phyloP scores from a whole-genome alignment of 2,329 filamentous ascomycete genomes.

The Fragosphaeria purpurea region DNA sequence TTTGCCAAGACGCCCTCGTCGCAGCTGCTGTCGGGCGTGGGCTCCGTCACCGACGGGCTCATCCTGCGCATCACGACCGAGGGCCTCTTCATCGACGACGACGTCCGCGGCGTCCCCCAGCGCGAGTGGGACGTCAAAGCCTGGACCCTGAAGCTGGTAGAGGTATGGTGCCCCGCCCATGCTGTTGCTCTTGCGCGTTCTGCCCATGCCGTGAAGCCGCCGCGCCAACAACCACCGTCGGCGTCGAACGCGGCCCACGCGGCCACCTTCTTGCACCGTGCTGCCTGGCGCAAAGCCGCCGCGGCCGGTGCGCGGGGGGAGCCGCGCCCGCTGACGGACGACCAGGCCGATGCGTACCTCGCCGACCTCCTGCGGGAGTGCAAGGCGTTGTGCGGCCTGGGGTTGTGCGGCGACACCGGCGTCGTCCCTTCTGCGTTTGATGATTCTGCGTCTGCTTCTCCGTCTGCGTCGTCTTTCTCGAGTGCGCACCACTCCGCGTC shows the following conservation, averaged over 20 bases:
- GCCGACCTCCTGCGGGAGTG: slow-evolving; percentile 53
- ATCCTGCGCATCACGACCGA: slow-evolving; percentile 88
- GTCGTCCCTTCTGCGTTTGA: slow-evolving; percentile 16
- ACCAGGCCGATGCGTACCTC: slow-evolving; percentile 58
- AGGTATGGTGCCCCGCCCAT: slow-evolving; percentile 71
- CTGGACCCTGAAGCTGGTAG: slow-evolving; percentile 88
- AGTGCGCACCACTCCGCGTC: slow-evolving; percentile 13
- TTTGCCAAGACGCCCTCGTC: slow-evolving; percentile 85
- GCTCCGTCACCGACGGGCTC: slow-evolving; percentile 80
- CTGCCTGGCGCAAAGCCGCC: slow-evolving; percentile 32
- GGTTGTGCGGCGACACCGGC: slow-evolving; percentile 32
- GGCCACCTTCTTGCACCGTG: slow-evolving; percentile 35
- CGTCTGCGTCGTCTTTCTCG: slow-evolving; percentile 11
- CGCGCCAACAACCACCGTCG: slow-evolving; percentile 14
- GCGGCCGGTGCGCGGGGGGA: slow-evolving; percentile 36
- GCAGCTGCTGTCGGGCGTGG: slow-evolving; percentile 75
- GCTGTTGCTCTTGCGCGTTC: slow-evolving; percentile 37
- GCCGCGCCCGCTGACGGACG: slow-evolving; percentile 44
- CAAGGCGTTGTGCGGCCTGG: slow-evolving; percentile 52
- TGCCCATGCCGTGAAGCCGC: slow-evolving; percentile 21
- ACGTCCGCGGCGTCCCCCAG: slow-evolving; percentile 81
- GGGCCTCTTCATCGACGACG: slow-evolving; percentile 94
- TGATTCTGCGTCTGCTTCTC: slow-evolving; percentile 14
- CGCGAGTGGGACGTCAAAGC: slow-evolving; percentile 98
- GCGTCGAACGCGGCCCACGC: slow-evolving; percentile 30